These are phyloP conservation scores for Talaromyces sp. DNA, from an alignment of 2,329 filamentous ascomycete species.

Conservation along the genomic window DNA sequence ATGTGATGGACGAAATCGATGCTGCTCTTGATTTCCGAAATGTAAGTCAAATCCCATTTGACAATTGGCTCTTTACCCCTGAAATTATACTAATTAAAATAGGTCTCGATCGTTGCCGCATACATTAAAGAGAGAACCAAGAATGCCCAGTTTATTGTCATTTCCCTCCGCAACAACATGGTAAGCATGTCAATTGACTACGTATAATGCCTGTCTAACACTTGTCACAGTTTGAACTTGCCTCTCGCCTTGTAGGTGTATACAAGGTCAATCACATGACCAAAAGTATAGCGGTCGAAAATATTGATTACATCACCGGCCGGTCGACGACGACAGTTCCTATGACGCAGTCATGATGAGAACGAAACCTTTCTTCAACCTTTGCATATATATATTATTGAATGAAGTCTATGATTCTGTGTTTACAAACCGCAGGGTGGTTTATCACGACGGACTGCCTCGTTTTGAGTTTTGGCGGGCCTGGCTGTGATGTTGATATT, in stretches of 20 bases:
- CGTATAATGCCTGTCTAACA: not conserved
- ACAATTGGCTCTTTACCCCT: too few species aligned
- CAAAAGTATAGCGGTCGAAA: conserved; percentile 86
- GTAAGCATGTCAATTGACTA: conserved; percentile 21
- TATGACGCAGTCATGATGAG: conserved; percentile 9
- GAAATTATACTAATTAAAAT: conserved; percentile 12
- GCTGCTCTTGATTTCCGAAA: conserved; percentile 97
- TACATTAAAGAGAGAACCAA: conserved; percentile 99
- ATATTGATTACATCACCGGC: conserved; percentile 65
- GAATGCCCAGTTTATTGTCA: conserved; percentile 99
- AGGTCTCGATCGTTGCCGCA: conserved; percentile 95
- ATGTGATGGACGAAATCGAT: conserved; percentile 99
- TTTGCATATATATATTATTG: not conserved
- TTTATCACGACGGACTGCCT: not conserved
- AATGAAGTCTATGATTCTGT: not conserved
- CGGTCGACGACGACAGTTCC: conserved; percentile 12
- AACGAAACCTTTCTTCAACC: not conserved
- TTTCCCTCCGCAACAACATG: conserved; percentile 98
- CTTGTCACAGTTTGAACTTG: conserved; percentile 70
- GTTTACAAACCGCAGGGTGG: not conserved
- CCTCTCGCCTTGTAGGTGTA: conserved; percentile 89
- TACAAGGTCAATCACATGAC: conserved; percentile 99
- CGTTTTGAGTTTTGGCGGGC: not conserved
- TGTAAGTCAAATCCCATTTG: conserved; percentile 51
- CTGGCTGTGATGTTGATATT: not conserved